Base-by-base conservation (phyloP, 225 moss, liverwort and hornwort species). In the Bryum argenteum region DNA sequence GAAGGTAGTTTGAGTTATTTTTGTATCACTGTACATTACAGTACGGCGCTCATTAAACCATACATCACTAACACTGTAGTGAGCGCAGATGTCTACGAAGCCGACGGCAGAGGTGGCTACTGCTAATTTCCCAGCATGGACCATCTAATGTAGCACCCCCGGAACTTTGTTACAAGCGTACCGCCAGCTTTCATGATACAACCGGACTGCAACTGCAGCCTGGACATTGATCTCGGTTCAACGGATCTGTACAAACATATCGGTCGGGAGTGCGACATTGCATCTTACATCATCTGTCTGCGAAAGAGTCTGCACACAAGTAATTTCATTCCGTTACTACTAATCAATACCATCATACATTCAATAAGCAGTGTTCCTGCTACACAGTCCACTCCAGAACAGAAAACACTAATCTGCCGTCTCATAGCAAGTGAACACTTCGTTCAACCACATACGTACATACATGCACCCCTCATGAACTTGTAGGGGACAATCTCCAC, bases 261-360 rank as follows among this genome's bases (percentile, higher is more conserved):
- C 70, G 59, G 65, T 81, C 70, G 59, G 65, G 69, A 62, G 68
- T 63, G 43, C 75, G 71, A 62, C 79, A 67, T 75, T 71, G 59
- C 60, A 75, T 69, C 38, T 57, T 51, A 21, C 68, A 69, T 64
- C 43, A 65, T 73, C 75, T 73, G 69, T 73, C 66, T 24, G 54
- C 66, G 47, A 72, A 66, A 70, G 64, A 72, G 75, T 71, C 82
- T 85, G 84, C 79, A 80, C 65, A 64, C 41, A 77, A 24, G 60
- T 50, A 52, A 44, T 21, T 41, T 45, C 69, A 61, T 38, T 12
- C 48, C 9, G 69, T 72, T 56, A 82, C 40, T 12, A 47, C 55
- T 42, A 40, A 56, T 10, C 61, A 12, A 62, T 15, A 51, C 50
- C 18, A 28, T 28, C 28, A 28, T 28, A 28, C 28, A 24, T 39